These are phyloP conservation scores for Solanum virginianum DNA, from an alignment of 257 asterid genomes.

Conservation along the genomic window DNA sequence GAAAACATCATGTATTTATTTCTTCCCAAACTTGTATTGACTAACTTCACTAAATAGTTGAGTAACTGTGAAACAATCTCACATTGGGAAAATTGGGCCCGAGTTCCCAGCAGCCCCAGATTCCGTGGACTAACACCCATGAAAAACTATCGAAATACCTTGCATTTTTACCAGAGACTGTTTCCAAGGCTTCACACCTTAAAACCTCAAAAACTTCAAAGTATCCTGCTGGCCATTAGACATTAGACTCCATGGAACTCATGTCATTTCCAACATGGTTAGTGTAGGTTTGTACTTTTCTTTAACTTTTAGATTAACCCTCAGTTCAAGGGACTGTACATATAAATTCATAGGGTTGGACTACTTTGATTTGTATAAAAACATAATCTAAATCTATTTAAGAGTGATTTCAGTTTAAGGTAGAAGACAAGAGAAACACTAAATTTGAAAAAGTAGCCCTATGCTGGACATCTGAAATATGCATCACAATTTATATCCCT, in stretches of 20 bases:
- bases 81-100: background rate
- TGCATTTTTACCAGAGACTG: too few species aligned
- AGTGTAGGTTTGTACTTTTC: background rate
- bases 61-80: background rate
- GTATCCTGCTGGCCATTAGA: background rate
- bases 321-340: background rate
- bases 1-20: background rate
- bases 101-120: too few species aligned
- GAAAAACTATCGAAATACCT: too few species aligned
- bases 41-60: background rate
- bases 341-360: background rate
- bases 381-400: background rate
- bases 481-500: background rate
- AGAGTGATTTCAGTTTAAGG: background rate
- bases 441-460: background rate
- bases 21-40: background rate
- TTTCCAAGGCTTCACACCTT: too few species aligned
- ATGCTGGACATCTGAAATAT: background rate
- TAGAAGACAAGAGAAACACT: background rate
- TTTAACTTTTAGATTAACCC: background rate
- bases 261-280: background rate
- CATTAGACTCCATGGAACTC: background rate
- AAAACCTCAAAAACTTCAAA: background rate
- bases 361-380: background rate
- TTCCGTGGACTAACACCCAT: too few species aligned